Evolutionary conservation across 225 moss, liverwort and hornwort genomes (phyloP), one percentile per base, ranked within the genome.

Genomic region (Lunularia cruciata): DNA sequence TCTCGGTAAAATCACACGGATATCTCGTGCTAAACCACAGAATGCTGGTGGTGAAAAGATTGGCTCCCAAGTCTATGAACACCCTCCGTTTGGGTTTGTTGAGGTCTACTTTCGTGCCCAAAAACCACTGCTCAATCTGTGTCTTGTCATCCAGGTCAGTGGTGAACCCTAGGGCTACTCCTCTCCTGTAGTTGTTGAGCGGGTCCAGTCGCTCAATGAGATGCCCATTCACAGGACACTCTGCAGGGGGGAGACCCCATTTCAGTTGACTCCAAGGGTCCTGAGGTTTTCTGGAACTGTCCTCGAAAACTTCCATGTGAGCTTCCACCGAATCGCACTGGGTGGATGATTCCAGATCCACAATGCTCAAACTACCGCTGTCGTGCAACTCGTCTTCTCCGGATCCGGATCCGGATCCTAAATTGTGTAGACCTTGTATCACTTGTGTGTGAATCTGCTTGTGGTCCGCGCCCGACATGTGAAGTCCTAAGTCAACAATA

Each of bases 261-360:
- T 92, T 92, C 83, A 92, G 77, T 78, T 92, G 90, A 38, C 51
- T 74, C 92, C 92, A 92, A 10, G 92, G 77, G 28, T 85, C 76
- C 33, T 40, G 40, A 13, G 8, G 40, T 13, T 40, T 40, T 6
- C 8, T 6, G 40, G 40, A 6, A 6, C 8, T 6, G 40, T 40
- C 40, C 40, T 40, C 40, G 40, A 40, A 40, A 13, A 40, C 40
- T 13, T 40, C 40, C 40, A 40, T 40, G 40, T 40, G 40, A 13
- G 6, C 40, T 40, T 40, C 40, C 8, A 40, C 13, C 40, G 40
- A 86, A 20, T 83, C 84, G 0, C 70, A 85, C 68, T 92, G 89
- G 5, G 89, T 92, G 79, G n/a, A n/a, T n/a, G n/a, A n/a, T n/a
- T 86, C 88, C 88, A 88, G 86, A 75, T 88, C 86, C 77, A 88